Percentiles rank a stretch among this genome's conserved stretches.
Conservation (phyloP, 805 yeast species). For the Phaffomyces antillensis region DNA sequence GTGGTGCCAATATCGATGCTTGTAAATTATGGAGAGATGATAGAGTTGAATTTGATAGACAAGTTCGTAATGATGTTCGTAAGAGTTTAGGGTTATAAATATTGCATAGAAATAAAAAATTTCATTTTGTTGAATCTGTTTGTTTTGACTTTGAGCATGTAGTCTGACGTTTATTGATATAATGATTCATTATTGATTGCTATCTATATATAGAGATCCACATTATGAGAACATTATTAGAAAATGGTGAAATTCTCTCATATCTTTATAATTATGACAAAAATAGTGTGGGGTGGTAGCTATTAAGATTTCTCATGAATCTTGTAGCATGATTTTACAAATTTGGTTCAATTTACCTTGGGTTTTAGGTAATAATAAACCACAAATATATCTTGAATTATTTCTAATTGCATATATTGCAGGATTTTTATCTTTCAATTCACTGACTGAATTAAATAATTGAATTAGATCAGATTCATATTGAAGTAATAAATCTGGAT, state of each 20-base stretch:
- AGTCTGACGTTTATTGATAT: neutral
- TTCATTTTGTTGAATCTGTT: constrained; percentile 1
- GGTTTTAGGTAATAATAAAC: constrained; percentile 5
- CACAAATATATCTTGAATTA: constrained; percentile 18
- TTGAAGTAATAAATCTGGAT: constrained; percentile 8
- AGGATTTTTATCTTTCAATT: neutral
- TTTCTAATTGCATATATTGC: constrained; percentile 17
- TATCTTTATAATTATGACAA: too few relatives aligned
- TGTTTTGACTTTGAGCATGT: neutral
- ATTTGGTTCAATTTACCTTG: constrained; percentile 1
- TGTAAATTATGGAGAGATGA: constrained; percentile 87
- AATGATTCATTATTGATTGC: too few relatives aligned
- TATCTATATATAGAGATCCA: too few relatives aligned
- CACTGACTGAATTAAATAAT: constrained; percentile 6
- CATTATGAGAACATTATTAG: too few relatives aligned
- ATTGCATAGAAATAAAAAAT: neutral
- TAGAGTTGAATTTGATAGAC: constrained; percentile 55
- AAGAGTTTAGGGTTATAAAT: constrained; percentile 61
- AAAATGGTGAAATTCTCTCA: too few relatives aligned
- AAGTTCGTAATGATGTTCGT: constrained; percentile 61
- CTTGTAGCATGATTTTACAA: constrained; percentile 7
- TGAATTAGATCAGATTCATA: constrained; percentile 7
- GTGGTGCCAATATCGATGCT: constrained; percentile 85
- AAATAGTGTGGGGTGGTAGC: neutral
- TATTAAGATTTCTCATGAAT: neutral